A percentile compares a stretch with the other conserved stretches of the same genome.
Conservation (phyloP, 805 yeast genomes). For the Metschnikowia gelsemii region DNA sequence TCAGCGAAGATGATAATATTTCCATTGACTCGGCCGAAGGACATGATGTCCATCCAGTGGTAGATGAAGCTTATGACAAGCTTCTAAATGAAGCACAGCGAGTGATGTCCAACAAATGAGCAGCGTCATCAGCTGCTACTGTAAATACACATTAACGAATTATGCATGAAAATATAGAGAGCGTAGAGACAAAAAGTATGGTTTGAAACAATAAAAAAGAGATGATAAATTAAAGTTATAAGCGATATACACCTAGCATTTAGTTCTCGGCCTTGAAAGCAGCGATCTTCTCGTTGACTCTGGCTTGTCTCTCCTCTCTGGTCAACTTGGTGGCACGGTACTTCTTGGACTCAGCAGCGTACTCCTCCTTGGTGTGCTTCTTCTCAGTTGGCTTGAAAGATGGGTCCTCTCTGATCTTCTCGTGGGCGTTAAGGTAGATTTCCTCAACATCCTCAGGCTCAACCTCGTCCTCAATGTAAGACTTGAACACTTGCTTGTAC, state of each 20-base stretch:
- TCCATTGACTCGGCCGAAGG: conserved; percentile 33
- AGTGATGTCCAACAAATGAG: conserved; percentile 52
- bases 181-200: no score
- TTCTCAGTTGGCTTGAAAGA: conserved; percentile 80
- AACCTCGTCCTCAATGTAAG: conserved; percentile 94
- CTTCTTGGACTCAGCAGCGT: conserved; percentile 95
- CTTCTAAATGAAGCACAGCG: conserved; percentile 65
- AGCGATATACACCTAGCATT: no score
- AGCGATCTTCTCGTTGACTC: conserved; percentile 90
- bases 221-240: background rate
- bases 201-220: background rate
- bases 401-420: conserved; percentile 95
- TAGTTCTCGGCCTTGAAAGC: conserved; percentile 65
- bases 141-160: background rate
- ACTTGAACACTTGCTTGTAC: conserved; percentile 93
- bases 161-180: no score
- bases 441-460: conserved; percentile 98
- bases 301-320: conserved; percentile 86
- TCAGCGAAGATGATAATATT: conserved; percentile 19
- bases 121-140: background rate
- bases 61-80: conserved; percentile 74
- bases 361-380: conserved; percentile 96
- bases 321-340: conserved; percentile 86
- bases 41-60: conserved; percentile 40
- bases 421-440: conserved; percentile 92